Evolutionary conservation across 2,329 filamentous ascomycete genomes (phyloP).

Genomic region (Cordyceps farinosa): DNA sequence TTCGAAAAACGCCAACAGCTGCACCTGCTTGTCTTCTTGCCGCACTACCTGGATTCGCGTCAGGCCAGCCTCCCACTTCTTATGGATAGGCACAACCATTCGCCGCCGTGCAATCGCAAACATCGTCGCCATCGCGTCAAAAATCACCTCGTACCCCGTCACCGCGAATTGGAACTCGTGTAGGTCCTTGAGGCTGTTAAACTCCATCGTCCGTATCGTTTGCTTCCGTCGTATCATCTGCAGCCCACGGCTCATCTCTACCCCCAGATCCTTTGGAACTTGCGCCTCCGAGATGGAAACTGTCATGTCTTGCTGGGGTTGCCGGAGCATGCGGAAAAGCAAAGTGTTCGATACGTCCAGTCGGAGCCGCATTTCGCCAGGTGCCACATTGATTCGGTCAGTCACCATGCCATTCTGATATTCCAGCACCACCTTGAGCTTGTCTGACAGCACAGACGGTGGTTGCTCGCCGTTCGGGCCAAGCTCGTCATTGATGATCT

Average conservation of each 20-base stretch:
- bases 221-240: constrained; percentile 53
- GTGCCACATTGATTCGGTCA: constrained; percentile 77
- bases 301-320: constrained; percentile 73
- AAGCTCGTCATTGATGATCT: constrained; percentile 69
- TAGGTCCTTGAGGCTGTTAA: constrained; percentile 63
- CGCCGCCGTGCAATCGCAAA: constrained; percentile 80
- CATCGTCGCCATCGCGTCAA: constrained; percentile 66
- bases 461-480: constrained; percentile 56
- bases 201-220: constrained; percentile 70
- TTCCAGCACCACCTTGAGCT: constrained; percentile 70
- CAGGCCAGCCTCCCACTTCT: constrained; percentile 84
- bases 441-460: constrained; percentile 71
- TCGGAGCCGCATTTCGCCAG: constrained; percentile 67
- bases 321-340: constrained; percentile 64
- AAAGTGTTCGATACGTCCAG: constrained; percentile 61
- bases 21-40: constrained; percentile 67
- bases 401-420: constrained; percentile 74
- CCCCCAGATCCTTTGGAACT: constrained; percentile 57
- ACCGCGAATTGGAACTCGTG: constrained; percentile 76
- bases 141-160: constrained; percentile 75
- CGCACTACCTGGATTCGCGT: constrained; percentile 75
- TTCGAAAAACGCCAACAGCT: constrained; percentile 82
- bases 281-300: constrained; percentile 69
- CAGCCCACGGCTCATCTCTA: constrained; percentile 62
- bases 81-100: constrained; percentile 90